These are phyloP conservation scores for Cladobotryum mycophilum DNA, from an alignment of 2,329 filamentous ascomycete genomes.

Conservation along the genomic window DNA sequence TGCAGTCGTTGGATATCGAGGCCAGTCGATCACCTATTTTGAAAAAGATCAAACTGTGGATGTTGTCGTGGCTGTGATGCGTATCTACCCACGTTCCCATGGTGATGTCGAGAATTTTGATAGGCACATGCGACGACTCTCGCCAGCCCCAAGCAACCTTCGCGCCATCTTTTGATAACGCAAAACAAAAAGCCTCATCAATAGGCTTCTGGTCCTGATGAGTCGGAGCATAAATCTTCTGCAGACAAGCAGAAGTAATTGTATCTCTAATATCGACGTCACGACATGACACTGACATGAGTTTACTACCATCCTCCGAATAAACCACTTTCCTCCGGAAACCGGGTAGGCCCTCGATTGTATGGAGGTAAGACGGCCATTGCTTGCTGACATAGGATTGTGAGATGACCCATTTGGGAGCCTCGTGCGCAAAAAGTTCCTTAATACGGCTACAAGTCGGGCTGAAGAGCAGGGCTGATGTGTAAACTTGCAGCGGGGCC, in stretches of 20 bases:
- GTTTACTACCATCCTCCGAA: background rate
- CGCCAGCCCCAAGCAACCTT: background rate
- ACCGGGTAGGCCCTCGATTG: slow-evolving; percentile 1
- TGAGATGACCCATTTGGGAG: slow-evolving; percentile 6
- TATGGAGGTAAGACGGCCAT: background rate
- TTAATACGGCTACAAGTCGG: slow-evolving; percentile 19
- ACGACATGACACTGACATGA: background rate
- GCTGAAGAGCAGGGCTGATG: slow-evolving; percentile 25
- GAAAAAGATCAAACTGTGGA: background rate
- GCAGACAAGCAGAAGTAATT: background rate
- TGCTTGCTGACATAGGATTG: background rate
- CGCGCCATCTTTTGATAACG: background rate
- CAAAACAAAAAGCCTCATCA: background rate
- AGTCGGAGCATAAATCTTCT: background rate
- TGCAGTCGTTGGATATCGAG: background rate
- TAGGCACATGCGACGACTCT: background rate
- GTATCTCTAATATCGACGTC: background rate
- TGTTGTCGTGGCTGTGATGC: background rate
- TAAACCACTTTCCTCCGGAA: background rate
- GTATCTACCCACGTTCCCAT: background rate
- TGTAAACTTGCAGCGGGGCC: slow-evolving; percentile 26
- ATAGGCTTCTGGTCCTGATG: background rate
- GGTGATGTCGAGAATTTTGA: background rate
- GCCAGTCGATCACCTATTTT: background rate
- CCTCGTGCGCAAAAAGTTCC: slow-evolving; percentile 9